Conservation (phyloP, 1,284 basidiomycete genomes). For the Microbotryomycetes sp. region DNA sequence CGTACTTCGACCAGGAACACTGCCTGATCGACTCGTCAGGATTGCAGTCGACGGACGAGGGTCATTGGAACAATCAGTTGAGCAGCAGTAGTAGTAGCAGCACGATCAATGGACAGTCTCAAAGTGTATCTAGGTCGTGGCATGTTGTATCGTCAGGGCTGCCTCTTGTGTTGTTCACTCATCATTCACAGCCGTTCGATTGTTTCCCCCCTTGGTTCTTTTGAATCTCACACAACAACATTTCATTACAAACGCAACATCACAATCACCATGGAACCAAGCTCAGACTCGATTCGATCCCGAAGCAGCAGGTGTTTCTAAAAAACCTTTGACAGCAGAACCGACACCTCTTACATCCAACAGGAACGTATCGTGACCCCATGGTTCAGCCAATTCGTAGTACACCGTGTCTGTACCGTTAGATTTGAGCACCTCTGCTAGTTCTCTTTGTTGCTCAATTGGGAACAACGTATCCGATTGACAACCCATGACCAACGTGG, state of each 20-base stretch:
- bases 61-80: too few relatives aligned
- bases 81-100: conserved; percentile 1
- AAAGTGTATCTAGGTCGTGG: too few relatives aligned
- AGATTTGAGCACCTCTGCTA: conserved; percentile 85
- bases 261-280: not conserved
- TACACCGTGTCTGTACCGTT: conserved; percentile 84
- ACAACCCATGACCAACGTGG: conserved; percentile 83
- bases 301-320: conserved; percentile 38
- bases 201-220: too few relatives aligned
- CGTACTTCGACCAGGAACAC: conserved; percentile 4
- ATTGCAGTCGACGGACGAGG: too few relatives aligned
- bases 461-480: conserved; percentile 97
- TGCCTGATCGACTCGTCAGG: conserved; percentile 23
- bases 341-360: conserved; percentile 72
- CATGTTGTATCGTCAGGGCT: not conserved
- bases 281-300: not conserved
- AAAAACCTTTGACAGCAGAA: conserved; percentile 69
- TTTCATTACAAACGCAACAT: not conserved
- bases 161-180: not conserved
- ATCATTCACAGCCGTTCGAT: too few relatives aligned
- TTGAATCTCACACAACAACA: not conserved
- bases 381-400: conserved; percentile 95
- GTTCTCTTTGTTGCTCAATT: conserved; percentile 92
- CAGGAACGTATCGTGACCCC: conserved; percentile 88
- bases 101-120: too few relatives aligned